These are phyloP conservation scores for Primulina eburnea DNA, from an alignment of 257 asterid genomes.

Conservation along the genomic window DNA sequence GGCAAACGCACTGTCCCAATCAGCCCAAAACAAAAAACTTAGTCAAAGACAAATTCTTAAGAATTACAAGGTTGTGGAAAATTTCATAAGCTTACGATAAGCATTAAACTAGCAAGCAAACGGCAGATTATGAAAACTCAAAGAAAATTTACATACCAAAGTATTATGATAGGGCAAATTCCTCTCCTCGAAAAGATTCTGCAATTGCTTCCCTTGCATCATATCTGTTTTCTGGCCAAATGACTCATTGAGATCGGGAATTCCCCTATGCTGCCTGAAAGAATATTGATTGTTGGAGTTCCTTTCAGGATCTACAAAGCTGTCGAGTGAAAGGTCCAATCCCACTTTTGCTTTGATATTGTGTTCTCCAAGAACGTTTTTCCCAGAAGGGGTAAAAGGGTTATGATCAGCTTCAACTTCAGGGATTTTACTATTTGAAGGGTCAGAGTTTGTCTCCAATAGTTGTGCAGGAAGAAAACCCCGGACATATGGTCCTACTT, in stretches of 20 bases:
- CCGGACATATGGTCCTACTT: constrained; percentile 19
- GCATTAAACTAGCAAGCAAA: not conserved
- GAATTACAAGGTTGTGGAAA: not conserved
- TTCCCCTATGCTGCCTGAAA: constrained; percentile 25
- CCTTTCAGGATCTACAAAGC: constrained; percentile 35
- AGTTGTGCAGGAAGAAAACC: constrained; percentile 26
- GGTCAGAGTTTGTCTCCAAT: constrained; percentile 20
- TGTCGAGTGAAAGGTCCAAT: constrained; percentile 58
- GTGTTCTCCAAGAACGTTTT: constrained; percentile 33
- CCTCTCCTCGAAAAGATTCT: constrained; percentile 26
- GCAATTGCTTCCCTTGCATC: constrained; percentile 25
- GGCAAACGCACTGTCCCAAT: not conserved
- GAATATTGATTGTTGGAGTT: constrained; percentile 22
- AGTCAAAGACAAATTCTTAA: not conserved
- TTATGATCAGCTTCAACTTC: constrained; percentile 33
- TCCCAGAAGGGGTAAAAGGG: constrained; percentile 25
- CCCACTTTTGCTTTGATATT: constrained; percentile 32
- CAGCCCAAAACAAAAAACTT: not conserved
- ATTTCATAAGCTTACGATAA: not conserved
- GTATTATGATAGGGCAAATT: constrained; percentile 24
- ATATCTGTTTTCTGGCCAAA: constrained; percentile 22
- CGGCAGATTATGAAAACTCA: not conserved
- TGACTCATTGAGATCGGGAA: constrained; percentile 55
- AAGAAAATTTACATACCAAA: constrained; percentile 28
- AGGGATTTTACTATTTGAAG: constrained; percentile 34